Evolutionary conservation across 371 early-diverging fungal genomes (phyloP).

Genomic region (Syncephalastrum contaminatum): DNA sequence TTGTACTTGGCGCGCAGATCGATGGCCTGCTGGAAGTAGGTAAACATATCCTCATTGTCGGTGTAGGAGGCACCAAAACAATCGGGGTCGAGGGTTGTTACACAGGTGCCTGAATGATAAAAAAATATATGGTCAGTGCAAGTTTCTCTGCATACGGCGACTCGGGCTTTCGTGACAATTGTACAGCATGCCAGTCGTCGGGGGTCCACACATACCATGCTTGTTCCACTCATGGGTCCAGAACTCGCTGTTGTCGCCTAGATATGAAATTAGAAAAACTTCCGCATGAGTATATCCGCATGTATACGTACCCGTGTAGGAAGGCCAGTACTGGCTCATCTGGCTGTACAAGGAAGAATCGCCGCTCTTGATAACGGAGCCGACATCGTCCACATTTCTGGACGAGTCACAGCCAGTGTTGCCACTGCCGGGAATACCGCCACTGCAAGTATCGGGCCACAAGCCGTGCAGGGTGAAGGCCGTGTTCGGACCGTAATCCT

Average conservation of each 20-base stretch:
- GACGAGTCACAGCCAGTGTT: conserved; percentile 63
- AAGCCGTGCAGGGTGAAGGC: conserved; percentile 60
- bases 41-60: conserved; percentile 55
- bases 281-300: background rate
- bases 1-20: conserved; percentile 56
- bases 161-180: background rate
- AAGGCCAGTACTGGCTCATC: conserved; percentile 76
- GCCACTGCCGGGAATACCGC: conserved; percentile 52
- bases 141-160: background rate
- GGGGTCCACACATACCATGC: conserved; percentile 53
- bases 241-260: conserved; percentile 46
- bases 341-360: conserved; percentile 45
- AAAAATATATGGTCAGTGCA: background rate
- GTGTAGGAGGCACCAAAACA: conserved; percentile 51
- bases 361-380: conserved; percentile 31
- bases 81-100: conserved; percentile 59
- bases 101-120: conserved; percentile 53
- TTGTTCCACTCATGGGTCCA: conserved; percentile 82
- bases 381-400: conserved; percentile 55
- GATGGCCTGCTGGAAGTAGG: conserved; percentile 56
- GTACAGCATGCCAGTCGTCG: no score
- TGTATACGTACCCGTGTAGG: conserved; percentile 55
- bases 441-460: conserved; percentile 79
- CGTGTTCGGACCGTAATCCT: conserved; percentile 17
- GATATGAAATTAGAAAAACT: background rate